These are phyloP conservation scores for Rhizophagus sp. DNA, from an alignment of 192 early-diverging fungal species.

Conservation along the genomic window DNA sequence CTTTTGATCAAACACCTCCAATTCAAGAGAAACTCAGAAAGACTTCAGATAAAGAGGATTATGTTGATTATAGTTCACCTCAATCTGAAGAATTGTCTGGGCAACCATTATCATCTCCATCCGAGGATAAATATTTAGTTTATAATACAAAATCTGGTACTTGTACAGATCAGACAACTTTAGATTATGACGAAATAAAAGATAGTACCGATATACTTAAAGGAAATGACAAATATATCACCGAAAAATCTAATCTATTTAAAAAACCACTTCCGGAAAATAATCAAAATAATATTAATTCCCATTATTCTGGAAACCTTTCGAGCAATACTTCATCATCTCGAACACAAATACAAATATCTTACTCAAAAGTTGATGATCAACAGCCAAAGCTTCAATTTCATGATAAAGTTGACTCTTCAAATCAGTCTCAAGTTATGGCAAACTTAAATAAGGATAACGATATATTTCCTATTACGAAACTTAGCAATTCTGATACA, in stretches of 20 bases:
- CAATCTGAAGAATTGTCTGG: neutral
- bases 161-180: too few species aligned
- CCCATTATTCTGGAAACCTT: too few species aligned
- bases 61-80: neutral
- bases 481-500: neutral
- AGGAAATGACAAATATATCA: neutral
- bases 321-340: too few species aligned
- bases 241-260: too few species aligned
- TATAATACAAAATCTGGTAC: neutral
- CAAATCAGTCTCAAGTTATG: too few species aligned
- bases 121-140: neutral
- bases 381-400: too few species aligned
- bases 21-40: neutral
- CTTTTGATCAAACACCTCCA: neutral
- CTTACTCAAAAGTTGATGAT: too few species aligned
- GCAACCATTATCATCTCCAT: neutral
- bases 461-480: too few species aligned
- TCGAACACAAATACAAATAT: too few species aligned
- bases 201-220: neutral
- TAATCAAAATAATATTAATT: neutral
- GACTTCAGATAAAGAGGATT: neutral
- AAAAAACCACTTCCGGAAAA: too few species aligned
- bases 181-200: neutral
- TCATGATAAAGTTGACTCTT: too few species aligned
- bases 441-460: too few species aligned